Evolutionary conservation across 129 eudicot species (phyloP), one percentile per base, ranked within the genome.

Genomic region (Erigeron canadensis): DNA sequence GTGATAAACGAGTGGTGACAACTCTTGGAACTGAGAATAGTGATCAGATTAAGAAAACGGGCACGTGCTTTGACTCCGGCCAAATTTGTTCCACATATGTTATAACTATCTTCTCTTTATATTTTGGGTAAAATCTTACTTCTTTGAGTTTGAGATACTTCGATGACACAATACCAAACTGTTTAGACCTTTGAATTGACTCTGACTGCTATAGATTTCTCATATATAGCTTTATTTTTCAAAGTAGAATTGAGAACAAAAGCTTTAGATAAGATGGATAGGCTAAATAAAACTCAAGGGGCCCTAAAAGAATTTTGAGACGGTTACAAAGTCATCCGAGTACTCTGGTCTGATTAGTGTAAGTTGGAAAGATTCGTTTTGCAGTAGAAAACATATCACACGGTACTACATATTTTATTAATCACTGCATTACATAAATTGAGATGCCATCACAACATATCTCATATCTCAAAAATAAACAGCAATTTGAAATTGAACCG

Each of bases 21-120:
- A n/a, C n/a, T n/a, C n/a, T n/a, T n/a, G n/a, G n/a, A n/a, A n/a
- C n/a, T n/a, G n/a, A n/a, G n/a, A n/a, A n/a, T n/a, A n/a, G n/a
- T n/a, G n/a, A n/a, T n/a, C n/a, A n/a, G n/a, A n/a, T n/a, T n/a
- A n/a, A n/a, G n/a, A n/a, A n/a, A n/a, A n/a, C 82, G 76, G 65
- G 78, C 51, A 41, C 77, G 80, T 47, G 79, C 56, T 23, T 71
- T 48, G 41, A 82, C 79, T 67, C 84, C 71, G 65, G 68, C 73
- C 53, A 86, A 82, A 78, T 34, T 81, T 42, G 82, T 68, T 68
- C 64, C 84, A 67, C 77, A 71, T 63, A 66, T 69, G 83, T 86
- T 84, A 88, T 39, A 9, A 70, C 61, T 45, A 18, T 47, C 56
- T 55, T 71, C 18, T 73, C 41, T 7, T 47, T 21, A 45, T 16